Evolutionary conservation across 257 asterid species (phyloP).

Genomic region (Paraleonurus japonicus): DNA sequence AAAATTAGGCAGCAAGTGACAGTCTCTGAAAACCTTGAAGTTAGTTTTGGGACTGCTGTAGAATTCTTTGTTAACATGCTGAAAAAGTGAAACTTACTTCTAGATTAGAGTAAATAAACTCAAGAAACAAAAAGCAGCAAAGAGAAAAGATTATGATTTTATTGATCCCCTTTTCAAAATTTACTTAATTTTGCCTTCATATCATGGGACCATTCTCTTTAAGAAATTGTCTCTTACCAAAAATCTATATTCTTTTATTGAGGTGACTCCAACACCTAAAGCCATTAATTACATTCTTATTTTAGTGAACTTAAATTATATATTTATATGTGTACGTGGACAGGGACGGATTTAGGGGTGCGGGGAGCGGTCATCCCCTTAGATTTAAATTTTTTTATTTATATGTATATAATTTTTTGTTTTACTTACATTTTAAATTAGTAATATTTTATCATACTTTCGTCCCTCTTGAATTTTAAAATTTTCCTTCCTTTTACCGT

Average conservation of each 20-base stretch:
- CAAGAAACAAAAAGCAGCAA: not conserved
- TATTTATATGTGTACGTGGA: not conserved
- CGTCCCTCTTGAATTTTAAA: too few relatives aligned
- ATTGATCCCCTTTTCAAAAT: conserved; percentile 26
- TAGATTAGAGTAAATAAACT: not conserved
- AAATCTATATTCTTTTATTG: conserved; percentile 40
- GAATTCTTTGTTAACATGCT: not conserved
- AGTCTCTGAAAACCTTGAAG: too few relatives aligned
- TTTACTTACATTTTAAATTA: too few relatives aligned
- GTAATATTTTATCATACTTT: too few relatives aligned
- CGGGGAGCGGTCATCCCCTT: too few relatives aligned
- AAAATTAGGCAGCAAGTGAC: too few relatives aligned
- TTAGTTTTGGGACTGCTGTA: not conserved
- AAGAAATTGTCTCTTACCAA: conserved; percentile 49
- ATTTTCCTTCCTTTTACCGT: too few relatives aligned
- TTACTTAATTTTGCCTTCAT: conserved; percentile 31
- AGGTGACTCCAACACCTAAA: conserved; percentile 63
- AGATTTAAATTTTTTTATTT: too few relatives aligned
- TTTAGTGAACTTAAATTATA: conserved; percentile 24
- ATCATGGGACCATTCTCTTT: conserved; percentile 39
- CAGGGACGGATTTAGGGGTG: too few relatives aligned
- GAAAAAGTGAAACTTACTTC: not conserved
- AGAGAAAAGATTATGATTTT: conserved; percentile 26
- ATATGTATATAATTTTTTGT: too few relatives aligned
- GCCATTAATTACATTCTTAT: conserved; percentile 19